Conservation (phyloP, 192 early-diverging fungal species). For the Coemansia sp. region DNA sequence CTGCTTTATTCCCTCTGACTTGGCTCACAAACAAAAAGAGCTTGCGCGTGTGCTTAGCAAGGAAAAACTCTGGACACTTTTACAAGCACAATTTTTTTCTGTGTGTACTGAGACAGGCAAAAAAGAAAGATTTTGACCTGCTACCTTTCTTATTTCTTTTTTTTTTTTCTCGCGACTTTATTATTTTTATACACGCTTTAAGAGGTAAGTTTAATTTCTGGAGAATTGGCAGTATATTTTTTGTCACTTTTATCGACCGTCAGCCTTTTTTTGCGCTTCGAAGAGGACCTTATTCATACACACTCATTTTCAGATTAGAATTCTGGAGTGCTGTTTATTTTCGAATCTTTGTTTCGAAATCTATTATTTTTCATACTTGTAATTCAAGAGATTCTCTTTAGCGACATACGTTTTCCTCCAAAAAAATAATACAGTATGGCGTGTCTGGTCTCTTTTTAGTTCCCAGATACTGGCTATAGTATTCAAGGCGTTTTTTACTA, state of each 20-base stretch:
- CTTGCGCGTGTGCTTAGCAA: not conserved
- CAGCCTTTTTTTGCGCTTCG: not conserved
- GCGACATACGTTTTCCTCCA: too few relatives aligned
- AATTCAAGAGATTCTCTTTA: not conserved
- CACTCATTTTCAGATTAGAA: not conserved
- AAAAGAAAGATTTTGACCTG: not conserved
- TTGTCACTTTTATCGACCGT: not conserved
- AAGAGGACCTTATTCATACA: not conserved
- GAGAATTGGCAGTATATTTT: not conserved
- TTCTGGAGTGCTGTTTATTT: not conserved
- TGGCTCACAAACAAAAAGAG: not conserved
- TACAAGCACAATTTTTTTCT: too few relatives aligned
- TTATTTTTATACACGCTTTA: conserved; percentile 6
- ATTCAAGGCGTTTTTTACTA: not conserved
- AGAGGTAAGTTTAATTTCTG: not conserved
- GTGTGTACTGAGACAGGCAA: not conserved
- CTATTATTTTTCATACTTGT: not conserved
- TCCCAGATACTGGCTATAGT: not conserved
- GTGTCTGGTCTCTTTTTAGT: too few relatives aligned
- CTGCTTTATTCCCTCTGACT: not conserved
- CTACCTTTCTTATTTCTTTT: conserved; percentile 1
- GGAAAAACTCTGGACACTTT: not conserved
- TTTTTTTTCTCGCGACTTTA: conserved; percentile 4
- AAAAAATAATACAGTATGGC: too few relatives aligned
- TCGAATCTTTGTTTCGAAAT: not conserved